Base-by-base conservation (phyloP, 805 yeast genomes). In the Yamadazyma tumulicola region DNA sequence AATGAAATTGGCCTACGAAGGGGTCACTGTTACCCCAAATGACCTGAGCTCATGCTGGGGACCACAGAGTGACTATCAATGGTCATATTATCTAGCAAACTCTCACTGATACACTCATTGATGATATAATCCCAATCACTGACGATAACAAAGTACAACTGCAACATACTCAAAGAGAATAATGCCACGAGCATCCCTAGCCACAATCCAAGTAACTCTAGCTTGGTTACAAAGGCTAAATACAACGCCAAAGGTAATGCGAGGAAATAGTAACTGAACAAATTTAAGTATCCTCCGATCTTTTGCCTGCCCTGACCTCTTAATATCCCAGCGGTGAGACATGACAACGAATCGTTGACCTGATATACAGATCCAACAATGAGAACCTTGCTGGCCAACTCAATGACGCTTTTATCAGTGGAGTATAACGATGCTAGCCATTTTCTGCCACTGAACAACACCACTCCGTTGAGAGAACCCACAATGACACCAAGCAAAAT, bases 251-350 rank as follows among this genome's bases (percentile, higher is more conserved):
- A 52, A 1, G 81, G 81, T 26, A 72, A 55, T 15, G 77, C 79
- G 32, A 75, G 51, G 5, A 62, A 40, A 44, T 75, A 75, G 45
- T 73, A 75, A 32, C 70, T 57, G 13, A 70, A 51, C 23, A 76
- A 46, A 48, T 73, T 75, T 35, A 73, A 57, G 36, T 62, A 58
- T 4, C 81, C 79, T 8, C 80, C 81, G 37, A 76, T 73, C 42
- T 64, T 65, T 47, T 75, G 81, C 37, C 75, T 45, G 3, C 81
- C 81, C 49, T 75, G 81, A 16, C 81, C 81, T 43, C 81, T 55
- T 37, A 76, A 58, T 19, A 75, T 58, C 1, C 81, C 81, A 5
- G 70, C 72, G n/a, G 76, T 61, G 2, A 70, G 57, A 33, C 77
- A 67, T 25, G 73, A 55, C 27, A 75, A 42, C 19, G 67, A 67